Evolutionary conservation across 2,329 filamentous ascomycete genomes (phyloP), one percentile per base, ranked within the genome.

Genomic region (Penicillium janthinellum): DNA sequence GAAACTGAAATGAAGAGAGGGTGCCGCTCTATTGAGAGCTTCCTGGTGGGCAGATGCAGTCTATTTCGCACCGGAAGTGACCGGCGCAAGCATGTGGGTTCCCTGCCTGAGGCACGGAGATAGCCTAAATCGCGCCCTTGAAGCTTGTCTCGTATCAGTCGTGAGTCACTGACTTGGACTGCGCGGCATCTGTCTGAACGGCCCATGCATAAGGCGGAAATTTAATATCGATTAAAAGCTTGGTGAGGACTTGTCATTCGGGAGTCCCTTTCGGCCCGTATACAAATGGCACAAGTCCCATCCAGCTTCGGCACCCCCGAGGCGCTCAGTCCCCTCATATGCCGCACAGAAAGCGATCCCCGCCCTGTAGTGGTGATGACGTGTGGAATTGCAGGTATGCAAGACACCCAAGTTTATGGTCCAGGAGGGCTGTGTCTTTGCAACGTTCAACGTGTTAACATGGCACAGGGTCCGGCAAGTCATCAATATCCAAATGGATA

Each of bases 401-500:
- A 28, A 47, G 5, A 15, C 12, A 17, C 11, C 7, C 15, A 31
- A 22, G 22, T 28, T 39, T 15, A 41, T 17, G 17, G 6, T 14
- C 20, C 6, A 2, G 49, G 15, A 15, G 25, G n/a, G 22, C 22
- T 31, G 12, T 31, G 4, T n/a, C 5, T 11, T 22, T 12, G 12
- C 14, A 4, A 12, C 12, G 12, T 22, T 20, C 17, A 35, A 55
- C 17, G n/a, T 35, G 25, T 11, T 15, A 8, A 38, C 31, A 28
- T 25, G 15, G 11, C 37, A 20, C 6, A 62, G 58, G 61, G 6
- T 63, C 58, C 22, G 63, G 61, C 11, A 65, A 65, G 52, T 61
- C 58, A 37, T 59, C 58, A 4, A 54, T 65, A 35, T 55, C 61
- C 11, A 63, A 61, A 54, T 58, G 50, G 50, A 55, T 65, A 15